Evolutionary conservation across 2,329 filamentous ascomycete species (phyloP).

Genomic region (Ilyonectria mors-panacis): DNA sequence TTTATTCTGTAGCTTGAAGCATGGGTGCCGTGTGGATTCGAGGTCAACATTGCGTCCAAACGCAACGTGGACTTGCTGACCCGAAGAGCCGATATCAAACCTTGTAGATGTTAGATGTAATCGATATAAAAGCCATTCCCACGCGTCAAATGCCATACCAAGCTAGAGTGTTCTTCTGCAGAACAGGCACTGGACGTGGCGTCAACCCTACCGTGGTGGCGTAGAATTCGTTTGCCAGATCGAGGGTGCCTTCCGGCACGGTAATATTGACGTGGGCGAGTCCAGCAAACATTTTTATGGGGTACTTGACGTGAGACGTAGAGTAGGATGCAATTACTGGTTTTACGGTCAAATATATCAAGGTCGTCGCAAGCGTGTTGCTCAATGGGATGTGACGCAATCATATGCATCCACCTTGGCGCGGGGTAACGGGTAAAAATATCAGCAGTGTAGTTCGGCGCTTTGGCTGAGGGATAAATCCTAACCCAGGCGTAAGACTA

Average conservation of each 20-base stretch:
- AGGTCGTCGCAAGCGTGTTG: too few species aligned
- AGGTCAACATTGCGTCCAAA: conserved; percentile 16
- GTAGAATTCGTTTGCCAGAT: conserved; percentile 19
- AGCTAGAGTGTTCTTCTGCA: conserved; percentile 13
- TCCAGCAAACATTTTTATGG: conserved; percentile 8
- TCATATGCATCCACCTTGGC: too few species aligned
- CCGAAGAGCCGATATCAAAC: conserved; percentile 22
- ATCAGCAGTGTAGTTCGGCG: too few species aligned
- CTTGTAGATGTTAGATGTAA: conserved; percentile 1
- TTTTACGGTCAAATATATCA: too few species aligned
- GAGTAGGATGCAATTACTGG: too few species aligned
- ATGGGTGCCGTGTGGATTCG: conserved; percentile 7
- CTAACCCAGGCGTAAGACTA: too few species aligned
- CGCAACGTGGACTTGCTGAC: conserved; percentile 18
- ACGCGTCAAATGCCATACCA: conserved; percentile 5
- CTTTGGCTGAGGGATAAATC: too few species aligned
- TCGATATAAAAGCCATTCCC: neutral
- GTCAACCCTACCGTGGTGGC: conserved; percentile 15
- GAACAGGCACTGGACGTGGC: conserved; percentile 12
- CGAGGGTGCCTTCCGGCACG: conserved; percentile 22
- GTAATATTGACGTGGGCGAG: conserved; percentile 21
- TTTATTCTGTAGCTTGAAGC: conserved; percentile 15
- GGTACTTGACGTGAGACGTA: neutral
- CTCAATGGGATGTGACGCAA: too few species aligned
- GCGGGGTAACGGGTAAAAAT: too few species aligned